phyloP scores from a whole-genome alignment of 331 rosid species.

The Pyrus hybrid region DNA sequence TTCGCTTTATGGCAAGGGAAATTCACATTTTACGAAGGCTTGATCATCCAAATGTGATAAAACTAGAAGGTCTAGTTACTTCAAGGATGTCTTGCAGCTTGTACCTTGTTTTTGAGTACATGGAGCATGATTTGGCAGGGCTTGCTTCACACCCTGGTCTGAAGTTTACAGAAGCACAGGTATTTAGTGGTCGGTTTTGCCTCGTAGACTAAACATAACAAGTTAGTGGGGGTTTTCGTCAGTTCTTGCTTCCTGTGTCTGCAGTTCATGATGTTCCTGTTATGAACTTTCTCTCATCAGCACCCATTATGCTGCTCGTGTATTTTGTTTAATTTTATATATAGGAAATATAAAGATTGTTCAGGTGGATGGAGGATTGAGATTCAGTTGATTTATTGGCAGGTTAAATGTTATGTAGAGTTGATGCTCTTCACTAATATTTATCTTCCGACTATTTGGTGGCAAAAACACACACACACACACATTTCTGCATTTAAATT shows the following conservation, averaged over 20 bases:
- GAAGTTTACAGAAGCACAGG: constrained; percentile 89
- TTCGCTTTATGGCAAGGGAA: constrained; percentile 95
- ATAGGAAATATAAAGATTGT: not conserved
- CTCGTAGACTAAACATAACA: not conserved
- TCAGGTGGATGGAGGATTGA: not conserved
- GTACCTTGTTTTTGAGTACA: constrained; percentile 81
- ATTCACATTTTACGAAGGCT: constrained; percentile 89
- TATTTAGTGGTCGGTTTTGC: constrained; percentile 18
- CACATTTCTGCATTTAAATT: not conserved
- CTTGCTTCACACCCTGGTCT: constrained; percentile 88
- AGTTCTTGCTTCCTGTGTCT: not conserved
- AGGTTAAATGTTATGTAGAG: constrained; percentile 68
- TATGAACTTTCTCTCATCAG: not conserved
- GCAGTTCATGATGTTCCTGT: not conserved
- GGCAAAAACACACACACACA: not conserved
- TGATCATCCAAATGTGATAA: constrained; percentile 83
- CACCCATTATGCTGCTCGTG: not conserved
- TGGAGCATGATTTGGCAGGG: constrained; percentile 87
- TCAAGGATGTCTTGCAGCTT: constrained; percentile 90
- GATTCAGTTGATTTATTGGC: constrained; percentile 19
- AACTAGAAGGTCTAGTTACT: constrained; percentile 83
- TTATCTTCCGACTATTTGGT: not conserved
- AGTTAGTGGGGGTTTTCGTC: constrained; percentile 1
- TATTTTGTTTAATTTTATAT: not conserved
- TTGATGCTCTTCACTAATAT: constrained; percentile 5